phyloP scores from a whole-genome alignment of 2,329 filamentous ascomycete species.

The Sporothrix humicola region DNA sequence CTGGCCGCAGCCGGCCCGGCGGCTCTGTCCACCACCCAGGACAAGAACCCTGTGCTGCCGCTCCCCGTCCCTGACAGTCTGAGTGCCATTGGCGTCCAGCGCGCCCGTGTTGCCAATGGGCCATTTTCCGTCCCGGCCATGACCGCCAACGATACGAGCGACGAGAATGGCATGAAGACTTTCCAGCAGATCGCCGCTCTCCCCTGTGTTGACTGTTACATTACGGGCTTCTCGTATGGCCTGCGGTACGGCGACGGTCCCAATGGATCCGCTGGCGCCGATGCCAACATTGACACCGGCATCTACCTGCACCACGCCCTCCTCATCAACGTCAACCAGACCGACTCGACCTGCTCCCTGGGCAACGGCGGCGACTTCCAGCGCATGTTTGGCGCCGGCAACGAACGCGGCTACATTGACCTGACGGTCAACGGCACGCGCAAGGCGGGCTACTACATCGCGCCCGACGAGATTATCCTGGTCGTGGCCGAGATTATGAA shows the following conservation, averaged over 20 bases:
- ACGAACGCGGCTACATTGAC: slow-evolving; percentile 39
- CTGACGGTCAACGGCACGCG: slow-evolving; percentile 38
- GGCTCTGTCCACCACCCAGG: neutral
- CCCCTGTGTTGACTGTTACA: slow-evolving; percentile 40
- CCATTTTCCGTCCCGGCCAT: slow-evolving; percentile 38
- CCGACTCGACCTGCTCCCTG: slow-evolving; percentile 36
- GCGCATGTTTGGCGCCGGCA: slow-evolving; percentile 39
- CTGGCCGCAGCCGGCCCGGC: slow-evolving; percentile 19
- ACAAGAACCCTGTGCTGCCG: neutral
- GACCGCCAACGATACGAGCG: slow-evolving; percentile 31
- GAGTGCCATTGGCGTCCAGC: slow-evolving; percentile 34
- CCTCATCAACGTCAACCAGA: slow-evolving; percentile 36
- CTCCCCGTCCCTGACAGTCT: neutral
- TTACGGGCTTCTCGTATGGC: slow-evolving; percentile 41
- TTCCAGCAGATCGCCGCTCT: slow-evolving; percentile 32
- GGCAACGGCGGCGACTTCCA: slow-evolving; percentile 13
- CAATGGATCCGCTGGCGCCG: slow-evolving; percentile 36
- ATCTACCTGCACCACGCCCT: slow-evolving; percentile 44
- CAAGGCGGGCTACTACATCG: slow-evolving; percentile 39
- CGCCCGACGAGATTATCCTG: slow-evolving; percentile 31
- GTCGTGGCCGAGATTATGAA: slow-evolving; percentile 40
- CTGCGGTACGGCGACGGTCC: slow-evolving; percentile 41
- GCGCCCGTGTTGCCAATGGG: slow-evolving; percentile 38
- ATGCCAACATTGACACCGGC: slow-evolving; percentile 44
- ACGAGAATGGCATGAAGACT: slow-evolving; percentile 35